phyloP scores from a whole-genome alignment of 352 stramenopile genomes.

The Globisporangium spinosum region DNA sequence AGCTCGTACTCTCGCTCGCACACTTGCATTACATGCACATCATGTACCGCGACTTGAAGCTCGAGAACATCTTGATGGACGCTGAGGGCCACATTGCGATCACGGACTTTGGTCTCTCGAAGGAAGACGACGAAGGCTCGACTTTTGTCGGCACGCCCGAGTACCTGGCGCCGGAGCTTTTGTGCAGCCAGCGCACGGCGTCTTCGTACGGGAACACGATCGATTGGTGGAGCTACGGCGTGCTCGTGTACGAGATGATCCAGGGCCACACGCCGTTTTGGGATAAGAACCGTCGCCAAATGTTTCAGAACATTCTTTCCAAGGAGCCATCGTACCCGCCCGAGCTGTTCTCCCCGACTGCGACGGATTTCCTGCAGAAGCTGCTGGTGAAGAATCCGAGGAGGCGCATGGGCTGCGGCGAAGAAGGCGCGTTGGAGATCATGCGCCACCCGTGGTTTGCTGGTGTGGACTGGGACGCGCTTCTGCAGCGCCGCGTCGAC shows the following conservation, averaged over 20 bases:
- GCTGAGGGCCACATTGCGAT: conserved; percentile 79
- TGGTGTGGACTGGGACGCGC: conserved; percentile 72
- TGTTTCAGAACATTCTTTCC: conserved; percentile 86
- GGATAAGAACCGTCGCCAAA: conserved; percentile 79
- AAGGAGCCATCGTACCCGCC: conserved; percentile 60
- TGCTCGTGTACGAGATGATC: conserved; percentile 89
- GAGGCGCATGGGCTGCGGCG: conserved; percentile 58
- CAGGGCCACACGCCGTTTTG: conserved; percentile 79
- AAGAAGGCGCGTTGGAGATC: conserved; percentile 66
- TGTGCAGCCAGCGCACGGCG: conserved; percentile 66
- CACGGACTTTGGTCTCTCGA: conserved; percentile 87
- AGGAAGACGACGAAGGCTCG: conserved; percentile 80
- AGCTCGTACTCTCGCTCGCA: conserved; percentile 75
- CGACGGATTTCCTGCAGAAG: conserved; percentile 61
- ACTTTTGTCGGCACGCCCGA: conserved; percentile 84
- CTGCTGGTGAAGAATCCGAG: conserved; percentile 75
- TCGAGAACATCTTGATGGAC: conserved; percentile 90
- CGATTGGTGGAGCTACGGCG: conserved; percentile 87
- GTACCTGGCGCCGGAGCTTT: conserved; percentile 80
- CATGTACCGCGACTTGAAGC: conserved; percentile 88
- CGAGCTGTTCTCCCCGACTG: conserved; percentile 61
- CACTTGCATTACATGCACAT: conserved; percentile 88
- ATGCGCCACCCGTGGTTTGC: conserved; percentile 82
- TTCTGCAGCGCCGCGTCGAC: conserved; percentile 59
- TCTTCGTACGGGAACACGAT: conserved; percentile 83